Evolutionary conservation across 1,139 yeast species (phyloP), one percentile per base, ranked within the genome.

Genomic region (Candida frijolesensis): DNA sequence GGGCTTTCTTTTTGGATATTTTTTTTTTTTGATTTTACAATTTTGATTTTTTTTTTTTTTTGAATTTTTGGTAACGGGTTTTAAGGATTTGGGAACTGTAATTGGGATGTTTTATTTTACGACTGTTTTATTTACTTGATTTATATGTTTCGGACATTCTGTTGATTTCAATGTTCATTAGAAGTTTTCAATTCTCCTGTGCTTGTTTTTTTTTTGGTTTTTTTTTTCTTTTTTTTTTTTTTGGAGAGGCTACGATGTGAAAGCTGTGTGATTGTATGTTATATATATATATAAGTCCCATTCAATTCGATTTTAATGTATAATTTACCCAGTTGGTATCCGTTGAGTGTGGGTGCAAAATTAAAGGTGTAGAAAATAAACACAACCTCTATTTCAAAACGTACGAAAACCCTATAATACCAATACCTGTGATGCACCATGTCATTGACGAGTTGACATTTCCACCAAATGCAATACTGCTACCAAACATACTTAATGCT

Each of bases 381-480:
- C 37, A 33, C 29, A 41, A 29, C 3, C 15, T 27, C 22, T 42
- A 42, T 42, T 33, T 42, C 14, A 55, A 48, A 16, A 62, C 52
- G 10, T 61, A 56, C 5, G 74, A 63, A 18, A 69, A 47, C 4
- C 76, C 76, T 44, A 76, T 75, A 3, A 72, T 57, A 16, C 64
- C 51, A 59, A 80, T 74, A 4, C 87, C 87, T 6, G 71, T 45
- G 22, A 80, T 60, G 47, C 22, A 19, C 22, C 22, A 19, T 4
- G 22, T 19, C 22, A 19, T 19, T 19, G 22, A 19, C 22, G 22
- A 19, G 22, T 19, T 19, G 22, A 19, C 22, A 19, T 19, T 19
- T 19, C 22, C 22, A 3, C 22, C 22, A 19, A 19, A 19, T 19
- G 22, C 22, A 19, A 19, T 19, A 19, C 22, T 19, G 22, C 22